These are phyloP conservation scores for Colletotrichum neosansevieriae DNA, from an alignment of 2,329 filamentous ascomycete species.

Conservation along the genomic window DNA sequence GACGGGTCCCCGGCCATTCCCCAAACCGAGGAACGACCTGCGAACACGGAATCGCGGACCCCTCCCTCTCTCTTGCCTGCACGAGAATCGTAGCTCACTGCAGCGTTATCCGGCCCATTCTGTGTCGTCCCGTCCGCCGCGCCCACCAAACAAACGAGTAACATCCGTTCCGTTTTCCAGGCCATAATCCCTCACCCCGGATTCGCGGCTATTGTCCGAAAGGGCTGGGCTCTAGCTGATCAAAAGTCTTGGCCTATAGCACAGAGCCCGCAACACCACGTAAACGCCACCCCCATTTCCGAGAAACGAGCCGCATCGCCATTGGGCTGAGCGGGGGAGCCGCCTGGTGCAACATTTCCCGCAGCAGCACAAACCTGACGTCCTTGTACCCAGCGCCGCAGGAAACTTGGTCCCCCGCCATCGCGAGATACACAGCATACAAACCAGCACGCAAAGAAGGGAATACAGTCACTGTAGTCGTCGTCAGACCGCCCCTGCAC, in stretches of 20 bases:
- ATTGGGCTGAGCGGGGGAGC: conserved; percentile 24
- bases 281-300: conserved; percentile 27
- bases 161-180: background rate
- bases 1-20: conserved; percentile 19
- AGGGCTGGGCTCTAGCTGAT: background rate
- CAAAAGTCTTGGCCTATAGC: conserved; percentile 17
- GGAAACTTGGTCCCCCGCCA: background rate
- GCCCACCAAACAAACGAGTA: background rate
- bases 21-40: too few species aligned
- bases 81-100: too few species aligned
- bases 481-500: conserved; percentile 26
- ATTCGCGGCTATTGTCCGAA: conserved; percentile 31
- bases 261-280: conserved; percentile 35
- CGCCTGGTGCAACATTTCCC: conserved; percentile 9
- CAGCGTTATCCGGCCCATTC: too few species aligned
- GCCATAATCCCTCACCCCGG: background rate
- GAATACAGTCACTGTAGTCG: conserved; percentile 1
- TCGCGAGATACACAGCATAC: background rate
- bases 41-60: background rate
- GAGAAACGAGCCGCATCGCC: conserved; percentile 27
- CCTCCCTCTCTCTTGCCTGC: too few species aligned
- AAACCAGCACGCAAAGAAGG: background rate
- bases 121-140: too few species aligned
- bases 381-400: background rate
- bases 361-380: conserved; percentile 8